phyloP scores from a whole-genome alignment of 306 rosid species.

The Sechiopsis laciniata region DNA sequence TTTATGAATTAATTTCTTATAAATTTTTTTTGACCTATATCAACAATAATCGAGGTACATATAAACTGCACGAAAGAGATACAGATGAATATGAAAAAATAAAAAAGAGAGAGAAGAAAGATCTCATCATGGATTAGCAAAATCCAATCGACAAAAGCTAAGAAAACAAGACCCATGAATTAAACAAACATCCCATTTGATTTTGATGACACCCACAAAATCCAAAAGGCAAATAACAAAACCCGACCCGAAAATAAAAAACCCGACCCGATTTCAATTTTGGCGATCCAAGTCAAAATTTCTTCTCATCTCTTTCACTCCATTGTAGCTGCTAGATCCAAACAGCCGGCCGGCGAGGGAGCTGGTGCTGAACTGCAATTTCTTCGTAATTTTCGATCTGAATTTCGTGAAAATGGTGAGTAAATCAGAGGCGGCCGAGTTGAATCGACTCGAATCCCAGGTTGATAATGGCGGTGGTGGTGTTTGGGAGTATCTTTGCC shows the following conservation, averaged over 20 bases:
- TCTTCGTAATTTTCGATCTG: conserved; percentile 18
- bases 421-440: conserved; percentile 60
- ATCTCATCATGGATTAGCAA: too few species aligned
- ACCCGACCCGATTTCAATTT: background rate
- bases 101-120: too few species aligned
- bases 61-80: too few species aligned
- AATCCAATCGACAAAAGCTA: too few species aligned
- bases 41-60: too few species aligned
- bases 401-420: conserved; percentile 66
- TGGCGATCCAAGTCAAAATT: conserved; percentile 14
- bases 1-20: too few species aligned
- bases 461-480: conserved; percentile 98
- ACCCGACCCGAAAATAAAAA: background rate
- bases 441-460: conserved; percentile 76
- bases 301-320: conserved; percentile 18
- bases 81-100: too few species aligned
- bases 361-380: background rate
- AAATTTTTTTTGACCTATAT: too few species aligned
- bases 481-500: conserved; percentile 86
- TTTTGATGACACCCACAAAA: background rate
- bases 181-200: background rate
- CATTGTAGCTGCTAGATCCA: conserved; percentile 28
- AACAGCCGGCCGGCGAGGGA: conserved; percentile 24
- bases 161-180: too few species aligned
- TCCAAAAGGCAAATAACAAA: background rate